A percentile compares a stretch with the other conserved stretches of the same genome.
Conservation (phyloP, 2,329 filamentous ascomycete genomes). For the Neofusicoccum ribis region DNA sequence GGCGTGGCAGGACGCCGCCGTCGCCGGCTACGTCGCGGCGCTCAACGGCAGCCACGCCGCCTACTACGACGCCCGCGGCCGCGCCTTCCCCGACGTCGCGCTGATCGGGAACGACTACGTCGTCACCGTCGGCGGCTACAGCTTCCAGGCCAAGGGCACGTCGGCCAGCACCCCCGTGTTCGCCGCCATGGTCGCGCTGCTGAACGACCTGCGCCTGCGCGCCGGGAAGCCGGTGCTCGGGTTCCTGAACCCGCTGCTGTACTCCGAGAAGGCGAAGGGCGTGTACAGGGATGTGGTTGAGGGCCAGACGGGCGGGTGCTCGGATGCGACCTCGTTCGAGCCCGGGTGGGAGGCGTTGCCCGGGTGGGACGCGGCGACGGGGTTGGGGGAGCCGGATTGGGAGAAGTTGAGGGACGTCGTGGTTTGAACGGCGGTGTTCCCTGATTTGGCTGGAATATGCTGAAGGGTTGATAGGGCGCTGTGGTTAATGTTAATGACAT, state of each 20-base stretch:
- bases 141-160: conserved; percentile 24
- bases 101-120: conserved; percentile 44
- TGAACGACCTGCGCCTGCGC: conserved; percentile 53
- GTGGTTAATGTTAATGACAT: not conserved
- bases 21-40: conserved; percentile 46
- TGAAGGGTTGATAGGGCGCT: not conserved
- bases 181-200: conserved; percentile 29
- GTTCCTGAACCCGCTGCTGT: conserved; percentile 53
- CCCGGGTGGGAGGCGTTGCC: conserved; percentile 42
- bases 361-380: conserved; percentile 53
- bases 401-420: conserved; percentile 23
- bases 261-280: conserved; percentile 32
- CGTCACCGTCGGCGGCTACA: conserved; percentile 23
- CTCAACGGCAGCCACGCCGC: conserved; percentile 39
- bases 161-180: conserved; percentile 27
- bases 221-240: conserved; percentile 51
- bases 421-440: not conserved
- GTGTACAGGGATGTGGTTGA: conserved; percentile 43
- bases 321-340: conserved; percentile 21
- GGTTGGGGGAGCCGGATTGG: conserved; percentile 51
- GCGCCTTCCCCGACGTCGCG: conserved; percentile 53
- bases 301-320: conserved; percentile 31
- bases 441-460: not conserved
- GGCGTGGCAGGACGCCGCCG: conserved; percentile 43
- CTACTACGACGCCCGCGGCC: conserved; percentile 46